Base-by-base conservation (phyloP, 1,284 basidiomycete species). In the Irpex rosettiformis region DNA sequence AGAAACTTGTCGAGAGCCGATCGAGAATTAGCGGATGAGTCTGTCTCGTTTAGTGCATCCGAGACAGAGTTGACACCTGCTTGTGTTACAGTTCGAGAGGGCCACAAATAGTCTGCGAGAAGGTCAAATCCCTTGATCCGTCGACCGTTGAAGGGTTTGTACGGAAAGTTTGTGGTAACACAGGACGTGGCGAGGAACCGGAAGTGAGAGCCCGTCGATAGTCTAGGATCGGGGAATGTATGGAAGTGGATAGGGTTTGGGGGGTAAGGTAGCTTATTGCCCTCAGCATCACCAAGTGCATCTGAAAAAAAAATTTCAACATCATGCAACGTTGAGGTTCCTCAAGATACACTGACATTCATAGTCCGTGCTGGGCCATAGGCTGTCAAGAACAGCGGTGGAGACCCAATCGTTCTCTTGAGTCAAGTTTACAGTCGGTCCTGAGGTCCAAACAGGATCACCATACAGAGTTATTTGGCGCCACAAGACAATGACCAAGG, bases 331-430 rank as follows among this genome's bases (percentile, higher is more conserved):
- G 57, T 56, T 61, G 51, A 56, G 43, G 60, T 59, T 8, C 60
- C 7, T 4, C 27, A 21, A 55, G 11, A 7, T 18, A 21, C 4
- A 55, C 55, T 67, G 60, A 89, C 88, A 92, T 76, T 93, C 86
- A 67, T 93, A 93, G 7, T 75, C 70, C 2, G 87, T 90, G 53
- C 77, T 80, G 0, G 90, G 88, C 84, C 85, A 90, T 2, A 93
- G 78, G 21, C 83, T 79, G 21, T 72, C 66, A 40, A 93, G 66
- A 54, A 73, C 77, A 10, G 80, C 81, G 0, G 84, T 84, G 45
- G 76, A 77, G 2, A 84, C 83, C 88, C 88, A 93, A 68, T 93
- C 90, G 21, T 72, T 69, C 10, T 79, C 77, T 30, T 74, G 69
- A 0, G 69, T 67, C 51, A 86, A 72, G 21, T 70, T 70, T 13